These are phyloP conservation scores for Limnomonas spitsbergensis DNA, from an alignment of 139 green algal genomes.

Conservation along the genomic window DNA sequence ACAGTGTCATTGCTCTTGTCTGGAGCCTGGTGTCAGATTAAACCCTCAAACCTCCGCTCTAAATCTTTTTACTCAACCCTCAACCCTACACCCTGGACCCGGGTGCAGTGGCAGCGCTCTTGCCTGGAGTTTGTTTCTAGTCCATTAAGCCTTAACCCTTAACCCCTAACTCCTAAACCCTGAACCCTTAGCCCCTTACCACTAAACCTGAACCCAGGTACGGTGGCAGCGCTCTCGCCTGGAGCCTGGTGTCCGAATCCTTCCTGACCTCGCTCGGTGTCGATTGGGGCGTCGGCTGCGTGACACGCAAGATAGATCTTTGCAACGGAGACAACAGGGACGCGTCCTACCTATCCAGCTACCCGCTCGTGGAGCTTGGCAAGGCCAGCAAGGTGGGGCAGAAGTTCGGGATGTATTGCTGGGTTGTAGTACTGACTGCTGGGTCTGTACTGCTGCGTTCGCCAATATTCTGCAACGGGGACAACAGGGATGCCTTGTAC, in stretches of 20 bases:
- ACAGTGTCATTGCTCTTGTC: no score
- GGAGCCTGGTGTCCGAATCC: neutral
- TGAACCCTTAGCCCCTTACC: no score
- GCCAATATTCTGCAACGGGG: constrained; percentile 45
- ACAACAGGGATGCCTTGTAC: constrained; percentile 52
- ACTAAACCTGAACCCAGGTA: no score
- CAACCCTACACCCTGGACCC: no score
- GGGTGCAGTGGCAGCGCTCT: no score
- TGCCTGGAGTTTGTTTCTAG: no score
- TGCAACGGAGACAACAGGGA: constrained; percentile 53
- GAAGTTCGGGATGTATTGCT: neutral
- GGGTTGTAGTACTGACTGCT: neutral
- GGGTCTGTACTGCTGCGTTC: no score
- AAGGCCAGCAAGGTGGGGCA: neutral
- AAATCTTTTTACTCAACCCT: no score
- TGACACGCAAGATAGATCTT: constrained; percentile 24
- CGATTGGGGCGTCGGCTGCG: constrained; percentile 8
- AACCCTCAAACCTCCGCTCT: no score
- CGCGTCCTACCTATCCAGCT: constrained; percentile 36
- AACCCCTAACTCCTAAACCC: no score
- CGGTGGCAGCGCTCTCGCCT: neutral
- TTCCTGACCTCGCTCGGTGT: neutral
- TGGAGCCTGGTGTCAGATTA: no score
- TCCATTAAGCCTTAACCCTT: no score
- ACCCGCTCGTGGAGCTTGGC: constrained; percentile 28